phyloP scores from a whole-genome alignment of 2,329 filamentous ascomycete species.

The Eurotiales sp. region DNA sequence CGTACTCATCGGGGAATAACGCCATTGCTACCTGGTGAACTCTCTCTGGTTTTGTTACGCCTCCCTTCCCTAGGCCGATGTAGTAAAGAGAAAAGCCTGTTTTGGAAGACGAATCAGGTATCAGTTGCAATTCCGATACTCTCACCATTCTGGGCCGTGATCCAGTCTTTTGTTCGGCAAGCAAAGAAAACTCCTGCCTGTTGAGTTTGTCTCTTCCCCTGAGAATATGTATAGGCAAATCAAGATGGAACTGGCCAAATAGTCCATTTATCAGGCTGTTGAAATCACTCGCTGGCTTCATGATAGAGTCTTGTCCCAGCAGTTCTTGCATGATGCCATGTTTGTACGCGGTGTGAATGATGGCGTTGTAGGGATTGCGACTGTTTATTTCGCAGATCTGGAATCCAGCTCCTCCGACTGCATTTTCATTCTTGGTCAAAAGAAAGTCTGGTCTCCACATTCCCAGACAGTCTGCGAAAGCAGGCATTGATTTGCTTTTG shows the following conservation, averaged over 20 bases:
- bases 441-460: conserved; percentile 27
- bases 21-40: conserved; percentile 16
- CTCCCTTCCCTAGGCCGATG: not conserved
- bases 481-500: not conserved
- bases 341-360: conserved; percentile 9
- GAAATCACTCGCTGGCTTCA: not conserved
- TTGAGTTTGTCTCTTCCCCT: conserved; percentile 37
- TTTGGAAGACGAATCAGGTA: not conserved
- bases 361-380: conserved; percentile 21
- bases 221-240: conserved; percentile 33
- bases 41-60: not conserved
- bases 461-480: conserved; percentile 10
- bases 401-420: not conserved
- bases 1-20: conserved; percentile 26
- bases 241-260: conserved; percentile 28
- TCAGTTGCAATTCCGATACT: not conserved
- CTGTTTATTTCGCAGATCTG: conserved; percentile 24
- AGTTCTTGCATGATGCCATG: not conserved
- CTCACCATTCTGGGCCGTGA: not conserved
- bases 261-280: conserved; percentile 23
- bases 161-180: not conserved
- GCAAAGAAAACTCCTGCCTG: not conserved
- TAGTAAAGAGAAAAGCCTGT: not conserved
- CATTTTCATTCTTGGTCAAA: not conserved
- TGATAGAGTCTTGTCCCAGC: not conserved